phyloP scores from a whole-genome alignment of 2,329 filamentous ascomycete species.

The Alternaria sp. region DNA sequence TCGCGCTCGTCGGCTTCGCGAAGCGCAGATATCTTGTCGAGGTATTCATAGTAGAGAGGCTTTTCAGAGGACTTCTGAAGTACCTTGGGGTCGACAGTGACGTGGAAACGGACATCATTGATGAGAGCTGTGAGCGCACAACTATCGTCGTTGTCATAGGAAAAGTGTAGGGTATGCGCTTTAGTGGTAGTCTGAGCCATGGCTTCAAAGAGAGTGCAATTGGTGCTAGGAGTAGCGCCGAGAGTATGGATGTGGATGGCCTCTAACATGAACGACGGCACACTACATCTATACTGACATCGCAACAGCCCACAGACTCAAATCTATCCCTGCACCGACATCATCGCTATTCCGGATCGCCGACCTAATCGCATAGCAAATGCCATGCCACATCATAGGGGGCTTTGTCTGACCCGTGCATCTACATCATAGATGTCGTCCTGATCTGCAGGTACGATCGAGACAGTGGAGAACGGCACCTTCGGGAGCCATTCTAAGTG shows the following conservation, averaged over 20 bases:
- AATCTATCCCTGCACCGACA: slow-evolving; percentile 1
- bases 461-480: neutral
- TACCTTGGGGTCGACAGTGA: slow-evolving; percentile 12
- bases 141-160: slow-evolving; percentile 20
- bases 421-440: slow-evolving; percentile 19
- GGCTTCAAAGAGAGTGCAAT: neutral
- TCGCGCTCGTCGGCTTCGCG: slow-evolving; percentile 23
- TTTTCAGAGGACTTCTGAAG: slow-evolving; percentile 21
- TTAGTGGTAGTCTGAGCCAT: slow-evolving; percentile 17
- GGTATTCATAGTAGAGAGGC: slow-evolving; percentile 23
- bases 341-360: slow-evolving; percentile 7
- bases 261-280: neutral
- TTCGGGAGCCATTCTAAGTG: neutral
- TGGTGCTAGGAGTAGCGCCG: neutral
- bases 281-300: neutral
- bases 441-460: slow-evolving; percentile 20
- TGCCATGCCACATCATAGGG: slow-evolving; percentile 4
- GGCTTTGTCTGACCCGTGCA: slow-evolving; percentile 10
- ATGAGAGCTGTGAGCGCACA: slow-evolving; percentile 21
- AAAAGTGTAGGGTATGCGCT: slow-evolving; percentile 19
- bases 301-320: neutral
- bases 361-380: neutral
- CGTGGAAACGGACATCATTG: slow-evolving; percentile 28
- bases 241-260: neutral
- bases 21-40: slow-evolving; percentile 19